Percentiles rank a stretch among this genome's conserved stretches.
Conservation (phyloP, 2,329 filamentous ascomycete genomes). For the Whalleya microplaca region DNA sequence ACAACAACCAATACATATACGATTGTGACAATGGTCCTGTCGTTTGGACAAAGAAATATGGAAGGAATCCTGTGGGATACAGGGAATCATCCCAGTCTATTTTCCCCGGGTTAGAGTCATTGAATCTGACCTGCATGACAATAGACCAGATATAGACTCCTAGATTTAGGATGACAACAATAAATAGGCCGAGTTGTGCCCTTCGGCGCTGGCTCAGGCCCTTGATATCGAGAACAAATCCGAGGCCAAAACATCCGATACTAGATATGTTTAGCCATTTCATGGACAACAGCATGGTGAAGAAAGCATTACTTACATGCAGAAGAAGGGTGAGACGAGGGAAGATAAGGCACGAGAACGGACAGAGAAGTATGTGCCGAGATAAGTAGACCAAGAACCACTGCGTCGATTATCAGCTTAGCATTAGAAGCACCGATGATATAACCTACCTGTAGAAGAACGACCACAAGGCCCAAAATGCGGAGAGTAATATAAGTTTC, state of each 20-base stretch:
- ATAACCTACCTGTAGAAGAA: conserved; percentile 45
- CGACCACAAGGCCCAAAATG: conserved; percentile 49
- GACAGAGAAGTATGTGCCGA: conserved; percentile 48
- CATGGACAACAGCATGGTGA: not conserved
- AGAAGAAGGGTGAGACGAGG: conserved; percentile 52
- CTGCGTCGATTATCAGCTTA: conserved; percentile 27
- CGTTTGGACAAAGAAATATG: conserved; percentile 52
- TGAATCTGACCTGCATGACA: conserved; percentile 49
- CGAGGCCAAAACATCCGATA: conserved; percentile 52
- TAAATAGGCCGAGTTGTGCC: conserved; percentile 49
- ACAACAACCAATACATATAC: conserved; percentile 50
- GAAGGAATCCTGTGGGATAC: conserved; percentile 48
- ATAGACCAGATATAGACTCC: conserved; percentile 56
- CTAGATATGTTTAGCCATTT: conserved; percentile 23
- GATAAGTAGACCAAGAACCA: conserved; percentile 50
- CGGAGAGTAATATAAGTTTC: conserved; percentile 43
- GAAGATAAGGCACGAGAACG: conserved; percentile 49
- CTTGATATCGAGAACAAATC: conserved; percentile 49
- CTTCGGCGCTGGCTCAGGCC: conserved; percentile 46
- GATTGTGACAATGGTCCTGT: conserved; percentile 47
- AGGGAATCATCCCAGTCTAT: conserved; percentile 51
- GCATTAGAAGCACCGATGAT: too few relatives aligned
- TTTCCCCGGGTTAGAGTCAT: conserved; percentile 42
- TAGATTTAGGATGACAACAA: conserved; percentile 48
- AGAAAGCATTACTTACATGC: conserved; percentile 44